These are phyloP conservation scores for Cercospora beticola DNA, from an alignment of 2,329 filamentous ascomycete species.

Conservation along the genomic window DNA sequence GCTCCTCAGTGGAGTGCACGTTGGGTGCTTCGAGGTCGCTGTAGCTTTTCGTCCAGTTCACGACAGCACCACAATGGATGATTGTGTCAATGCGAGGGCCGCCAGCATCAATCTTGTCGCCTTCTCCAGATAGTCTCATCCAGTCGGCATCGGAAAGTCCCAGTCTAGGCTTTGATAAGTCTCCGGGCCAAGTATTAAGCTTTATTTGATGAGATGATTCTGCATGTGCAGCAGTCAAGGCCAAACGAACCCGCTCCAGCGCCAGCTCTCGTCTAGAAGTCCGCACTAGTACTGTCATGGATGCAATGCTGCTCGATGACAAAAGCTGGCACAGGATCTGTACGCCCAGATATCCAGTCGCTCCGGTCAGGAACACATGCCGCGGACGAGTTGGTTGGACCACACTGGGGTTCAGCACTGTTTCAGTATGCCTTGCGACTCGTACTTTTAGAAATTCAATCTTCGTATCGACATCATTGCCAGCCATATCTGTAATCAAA, in stretches of 20 bases:
- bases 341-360: background rate
- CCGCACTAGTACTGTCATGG: background rate
- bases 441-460: background rate
- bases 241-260: background rate
- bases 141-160: background rate
- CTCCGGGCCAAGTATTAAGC: background rate
- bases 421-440: background rate
- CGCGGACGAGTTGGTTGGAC: background rate
- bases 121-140: background rate
- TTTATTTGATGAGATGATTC: background rate
- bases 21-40: constrained; percentile 1
- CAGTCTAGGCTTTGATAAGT: background rate
- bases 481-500: background rate
- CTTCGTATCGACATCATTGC: background rate
- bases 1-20: background rate
- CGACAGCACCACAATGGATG: constrained; percentile 13
- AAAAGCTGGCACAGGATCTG: background rate
- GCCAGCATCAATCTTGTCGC: background rate
- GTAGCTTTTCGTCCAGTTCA: constrained; percentile 9
- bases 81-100: background rate
- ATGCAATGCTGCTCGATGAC: background rate
- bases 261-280: background rate
- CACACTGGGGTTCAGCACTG: background rate
- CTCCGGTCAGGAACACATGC: background rate
- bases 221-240: background rate